phyloP scores from a whole-genome alignment of 352 stramenopile species.

The Globisporangium irregulare region DNA sequence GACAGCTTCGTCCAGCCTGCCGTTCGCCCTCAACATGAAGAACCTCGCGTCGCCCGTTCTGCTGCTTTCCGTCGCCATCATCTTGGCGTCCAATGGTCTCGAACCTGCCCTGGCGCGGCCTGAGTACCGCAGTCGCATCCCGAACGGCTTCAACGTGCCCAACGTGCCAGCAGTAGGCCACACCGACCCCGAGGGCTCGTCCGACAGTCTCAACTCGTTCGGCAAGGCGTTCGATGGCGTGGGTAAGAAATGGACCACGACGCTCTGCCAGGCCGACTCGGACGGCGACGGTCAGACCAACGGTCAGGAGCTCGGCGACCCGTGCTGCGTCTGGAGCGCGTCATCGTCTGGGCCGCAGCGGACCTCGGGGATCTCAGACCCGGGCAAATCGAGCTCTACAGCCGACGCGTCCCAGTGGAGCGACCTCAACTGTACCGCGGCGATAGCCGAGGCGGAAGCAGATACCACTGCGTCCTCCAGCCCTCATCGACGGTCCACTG shows the following conservation, averaged over 20 bases:
- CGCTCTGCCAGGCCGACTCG: slow-evolving; percentile 20
- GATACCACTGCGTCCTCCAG: background rate
- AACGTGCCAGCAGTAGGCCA: background rate
- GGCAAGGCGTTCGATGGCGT: background rate
- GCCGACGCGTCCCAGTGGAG: slow-evolving; percentile 7
- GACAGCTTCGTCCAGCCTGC: background rate
- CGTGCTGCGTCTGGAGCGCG: slow-evolving; percentile 25
- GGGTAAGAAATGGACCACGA: background rate
- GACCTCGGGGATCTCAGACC: background rate
- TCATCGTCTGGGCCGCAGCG: background rate
- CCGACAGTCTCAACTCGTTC: background rate
- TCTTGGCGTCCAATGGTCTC: background rate
- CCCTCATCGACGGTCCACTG: too few relatives aligned
- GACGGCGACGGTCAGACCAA: slow-evolving; percentile 52
- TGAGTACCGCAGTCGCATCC: background rate
- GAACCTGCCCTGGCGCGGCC: too few relatives aligned
- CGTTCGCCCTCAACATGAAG: background rate
- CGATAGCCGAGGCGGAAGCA: background rate
- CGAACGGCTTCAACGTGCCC: background rate
- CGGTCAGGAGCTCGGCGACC: slow-evolving; percentile 63
- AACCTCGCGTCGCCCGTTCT: background rate
- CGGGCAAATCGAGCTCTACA: background rate
- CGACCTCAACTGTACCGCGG: slow-evolving; percentile 2
- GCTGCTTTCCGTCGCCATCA: background rate
- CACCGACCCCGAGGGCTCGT: background rate